Evolutionary conservation across 2,329 filamentous ascomycete genomes (phyloP).

Genomic region (Scopulariopsis brevicaulis): DNA sequence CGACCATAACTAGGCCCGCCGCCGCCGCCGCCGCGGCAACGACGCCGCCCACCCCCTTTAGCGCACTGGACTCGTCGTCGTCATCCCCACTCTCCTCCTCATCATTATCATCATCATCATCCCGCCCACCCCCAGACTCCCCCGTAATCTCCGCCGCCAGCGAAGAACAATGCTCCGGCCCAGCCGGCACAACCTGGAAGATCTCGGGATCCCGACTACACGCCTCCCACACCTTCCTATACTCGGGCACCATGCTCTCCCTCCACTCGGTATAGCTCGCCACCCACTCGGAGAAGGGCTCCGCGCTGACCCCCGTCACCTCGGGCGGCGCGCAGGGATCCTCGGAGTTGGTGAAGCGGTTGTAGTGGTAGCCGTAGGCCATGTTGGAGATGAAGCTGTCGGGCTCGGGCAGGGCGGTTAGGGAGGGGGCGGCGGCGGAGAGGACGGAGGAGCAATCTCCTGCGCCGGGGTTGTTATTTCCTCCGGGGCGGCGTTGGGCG

Average conservation of each 20-base stretch:
- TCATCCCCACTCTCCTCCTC: neutral
- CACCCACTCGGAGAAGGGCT: neutral
- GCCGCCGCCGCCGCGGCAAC: too few relatives aligned
- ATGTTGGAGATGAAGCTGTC: neutral
- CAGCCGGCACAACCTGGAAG: neutral
- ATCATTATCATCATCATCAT: neutral
- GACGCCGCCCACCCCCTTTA: too few relatives aligned
- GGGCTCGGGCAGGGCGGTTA: neutral
- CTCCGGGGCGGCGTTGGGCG: conserved; percentile 16
- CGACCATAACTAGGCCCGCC: too few relatives aligned
- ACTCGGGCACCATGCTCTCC: neutral
- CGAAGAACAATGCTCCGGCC: neutral
- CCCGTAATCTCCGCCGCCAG: neutral
- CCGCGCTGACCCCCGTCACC: neutral
- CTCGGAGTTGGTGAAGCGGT: neutral
- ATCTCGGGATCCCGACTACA: neutral
- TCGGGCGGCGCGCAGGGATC: neutral
- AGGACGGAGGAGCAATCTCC: neutral
- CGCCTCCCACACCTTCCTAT: neutral
- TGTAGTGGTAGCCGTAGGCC: neutral
- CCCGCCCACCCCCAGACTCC: neutral
- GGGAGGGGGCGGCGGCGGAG: neutral
- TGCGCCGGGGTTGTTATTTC: neutral
- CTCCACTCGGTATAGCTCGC: neutral
- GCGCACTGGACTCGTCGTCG: neutral